These are phyloP conservation scores for Pseudogymnoascus sp. DNA, from an alignment of 2,329 filamentous ascomycete species.

Conservation along the genomic window DNA sequence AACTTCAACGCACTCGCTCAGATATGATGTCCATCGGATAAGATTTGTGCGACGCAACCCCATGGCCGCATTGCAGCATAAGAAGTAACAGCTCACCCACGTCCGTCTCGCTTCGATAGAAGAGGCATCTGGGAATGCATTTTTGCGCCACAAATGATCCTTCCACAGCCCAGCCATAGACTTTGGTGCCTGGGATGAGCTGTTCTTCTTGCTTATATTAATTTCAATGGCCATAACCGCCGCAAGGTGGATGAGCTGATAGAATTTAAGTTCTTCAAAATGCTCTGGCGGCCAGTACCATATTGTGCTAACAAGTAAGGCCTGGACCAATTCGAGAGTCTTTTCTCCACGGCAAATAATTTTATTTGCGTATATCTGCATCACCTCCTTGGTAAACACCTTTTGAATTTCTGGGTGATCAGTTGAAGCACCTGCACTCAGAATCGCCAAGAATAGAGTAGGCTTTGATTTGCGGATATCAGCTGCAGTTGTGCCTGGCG, in stretches of 20 bases:
- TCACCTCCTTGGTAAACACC: slow-evolving; percentile 39
- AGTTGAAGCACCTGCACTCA: slow-evolving; percentile 53
- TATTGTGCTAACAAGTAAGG: slow-evolving; percentile 39
- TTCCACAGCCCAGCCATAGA: slow-evolving; percentile 33
- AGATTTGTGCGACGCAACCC: slow-evolving; percentile 37
- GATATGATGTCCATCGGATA: slow-evolving; percentile 35
- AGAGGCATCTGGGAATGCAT: slow-evolving; percentile 26
- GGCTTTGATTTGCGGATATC: slow-evolving; percentile 54
- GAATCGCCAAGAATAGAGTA: slow-evolving; percentile 60
- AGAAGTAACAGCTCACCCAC: slow-evolving; percentile 29
- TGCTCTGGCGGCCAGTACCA: slow-evolving; percentile 43
- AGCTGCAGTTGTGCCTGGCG: slow-evolving; percentile 42
- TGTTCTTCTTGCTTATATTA: slow-evolving; percentile 27
- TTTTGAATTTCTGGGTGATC: slow-evolving; percentile 36
- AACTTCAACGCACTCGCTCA: slow-evolving; percentile 36
- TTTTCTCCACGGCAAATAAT: slow-evolving; percentile 43
- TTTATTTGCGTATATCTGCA: slow-evolving; percentile 39
- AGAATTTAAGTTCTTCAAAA: slow-evolving; percentile 40
- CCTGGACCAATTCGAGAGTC: slow-evolving; percentile 43
- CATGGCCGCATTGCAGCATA: slow-evolving; percentile 35
- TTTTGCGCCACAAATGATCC: slow-evolving; percentile 36
- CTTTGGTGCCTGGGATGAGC: slow-evolving; percentile 11
- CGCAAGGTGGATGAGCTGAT: slow-evolving; percentile 44
- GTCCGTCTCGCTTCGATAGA: slow-evolving; percentile 27
- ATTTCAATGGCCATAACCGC: slow-evolving; percentile 39